Percentiles rank a stretch among this genome's conserved stretches.
Evolutionary conservation across 169 alveolate genomes (phyloP).

Genomic region (Toxoplasma gondii): DNA sequence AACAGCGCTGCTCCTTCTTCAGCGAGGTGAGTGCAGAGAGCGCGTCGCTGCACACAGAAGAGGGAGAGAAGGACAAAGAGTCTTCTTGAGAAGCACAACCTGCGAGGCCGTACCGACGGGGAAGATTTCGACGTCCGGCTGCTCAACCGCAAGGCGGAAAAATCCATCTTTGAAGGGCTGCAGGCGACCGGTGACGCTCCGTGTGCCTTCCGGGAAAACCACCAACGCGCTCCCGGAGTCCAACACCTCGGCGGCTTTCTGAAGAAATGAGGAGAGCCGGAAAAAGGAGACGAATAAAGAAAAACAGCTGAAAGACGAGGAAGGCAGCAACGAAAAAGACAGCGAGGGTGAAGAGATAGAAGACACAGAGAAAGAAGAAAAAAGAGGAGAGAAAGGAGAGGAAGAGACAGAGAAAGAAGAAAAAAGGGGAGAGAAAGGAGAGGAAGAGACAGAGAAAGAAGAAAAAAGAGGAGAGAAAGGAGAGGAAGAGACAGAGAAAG

Average conservation of each 20-base stretch:
- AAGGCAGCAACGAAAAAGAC: not conserved
- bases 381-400: too few species aligned
- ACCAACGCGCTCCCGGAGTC: conserved; percentile 60
- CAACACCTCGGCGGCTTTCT: conserved; percentile 17
- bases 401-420: too few species aligned
- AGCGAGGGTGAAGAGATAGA: not conserved
- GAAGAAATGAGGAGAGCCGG: not conserved
- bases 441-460: too few species aligned
- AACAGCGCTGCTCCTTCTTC: too few species aligned
- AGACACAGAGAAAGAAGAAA: too few species aligned
- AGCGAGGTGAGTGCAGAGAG: too few species aligned
- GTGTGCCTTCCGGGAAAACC: conserved; percentile 89
- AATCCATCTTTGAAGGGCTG: conserved; percentile 88
- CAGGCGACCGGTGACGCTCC: conserved; percentile 82
- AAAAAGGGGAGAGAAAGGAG: too few species aligned
- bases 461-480: too few species aligned
- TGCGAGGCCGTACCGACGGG: conserved; percentile 74
- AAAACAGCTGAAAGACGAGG: not conserved
- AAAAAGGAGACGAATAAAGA: not conserved
- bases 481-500: too few species aligned
- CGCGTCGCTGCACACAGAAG: not conserved
- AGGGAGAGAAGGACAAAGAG: not conserved
- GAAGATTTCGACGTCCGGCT: conserved; percentile 79
- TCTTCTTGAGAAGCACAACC: too few species aligned
- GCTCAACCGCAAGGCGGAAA: conserved; percentile 86